Evolutionary conservation across 2,329 filamentous ascomycete species (phyloP).

Genomic region (Pseudovirgaria hyperparasitica): DNA sequence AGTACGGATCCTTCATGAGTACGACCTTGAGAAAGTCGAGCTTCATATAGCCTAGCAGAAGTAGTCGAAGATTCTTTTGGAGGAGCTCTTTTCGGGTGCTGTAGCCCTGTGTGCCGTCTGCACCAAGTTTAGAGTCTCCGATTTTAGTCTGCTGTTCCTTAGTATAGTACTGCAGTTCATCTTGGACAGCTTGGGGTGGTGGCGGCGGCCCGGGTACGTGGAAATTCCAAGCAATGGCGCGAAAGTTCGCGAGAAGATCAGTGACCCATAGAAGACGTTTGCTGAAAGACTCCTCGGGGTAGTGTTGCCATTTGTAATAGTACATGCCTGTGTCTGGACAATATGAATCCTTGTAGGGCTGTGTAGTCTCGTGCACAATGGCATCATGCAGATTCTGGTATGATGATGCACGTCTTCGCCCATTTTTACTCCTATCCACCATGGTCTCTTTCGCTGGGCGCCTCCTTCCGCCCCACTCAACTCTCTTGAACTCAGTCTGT

Average conservation of each 20-base stretch:
- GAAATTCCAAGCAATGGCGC: slow-evolving; percentile 50
- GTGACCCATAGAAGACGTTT: slow-evolving; percentile 46
- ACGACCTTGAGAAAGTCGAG: slow-evolving; percentile 58
- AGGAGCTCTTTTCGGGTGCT: slow-evolving; percentile 21
- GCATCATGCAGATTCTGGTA: background rate
- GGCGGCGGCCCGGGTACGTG: slow-evolving; percentile 36
- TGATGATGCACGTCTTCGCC: background rate
- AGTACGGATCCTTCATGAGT: slow-evolving; percentile 70
- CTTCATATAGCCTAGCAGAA: slow-evolving; percentile 48
- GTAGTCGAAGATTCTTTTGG: slow-evolving; percentile 18
- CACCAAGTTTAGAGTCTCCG: slow-evolving; percentile 11
- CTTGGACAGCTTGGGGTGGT: slow-evolving; percentile 27
- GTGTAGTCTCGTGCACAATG: background rate
- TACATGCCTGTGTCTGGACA: slow-evolving; percentile 19
- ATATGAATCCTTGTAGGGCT: slow-evolving; percentile 9
- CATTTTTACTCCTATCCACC: background rate
- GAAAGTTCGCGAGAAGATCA: slow-evolving; percentile 44
- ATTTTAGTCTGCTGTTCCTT: slow-evolving; percentile 9
- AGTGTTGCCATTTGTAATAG: slow-evolving; percentile 40
- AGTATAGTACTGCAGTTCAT: slow-evolving; percentile 21
- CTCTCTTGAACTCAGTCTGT: slow-evolving; percentile 41
- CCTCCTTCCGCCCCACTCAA: slow-evolving; percentile 29
- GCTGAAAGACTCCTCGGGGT: slow-evolving; percentile 31
- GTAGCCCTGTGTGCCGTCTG: slow-evolving; percentile 25
- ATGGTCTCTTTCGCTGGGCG: slow-evolving; percentile 1